Evolutionary conservation across 495 filamentous ascomycete genomes (phyloP), one percentile per base, ranked within the genome.

Genomic region (Evernia prunastri): DNA sequence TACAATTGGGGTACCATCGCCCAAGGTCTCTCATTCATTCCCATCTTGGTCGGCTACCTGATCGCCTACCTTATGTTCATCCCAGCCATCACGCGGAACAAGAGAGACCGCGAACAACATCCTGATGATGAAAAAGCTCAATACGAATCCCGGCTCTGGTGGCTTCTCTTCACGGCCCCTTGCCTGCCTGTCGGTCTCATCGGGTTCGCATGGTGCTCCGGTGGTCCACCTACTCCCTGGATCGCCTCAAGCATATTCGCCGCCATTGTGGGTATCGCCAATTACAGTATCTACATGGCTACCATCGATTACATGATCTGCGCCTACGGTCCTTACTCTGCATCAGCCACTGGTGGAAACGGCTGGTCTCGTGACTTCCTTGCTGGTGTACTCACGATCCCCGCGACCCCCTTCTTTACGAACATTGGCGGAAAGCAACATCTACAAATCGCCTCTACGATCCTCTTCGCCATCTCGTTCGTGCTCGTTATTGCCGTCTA

Each of bases 311-410:
- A 89, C 73, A 88, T 89, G 81, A 83, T 89, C 63, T 81, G 79
- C 68, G 82, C 85, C 29, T 89, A 89, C 63, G 87, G 87, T 1
- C 85, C 85, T 0, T 89, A 89, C 75, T 87, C 86, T 6, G 86
- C 87, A 8, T 88, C 86, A 10, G 87, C 87, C 0, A 89, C 87
- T 11, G 87, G 87, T 63, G 87, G 87, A 51, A 89, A 89, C 68
- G 87, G 85, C 63, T 88, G 81, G 82, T 78, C 89, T 57, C 82
- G 90, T 67, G 90, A 95, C 72, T 89, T 95, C 76, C 76, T 95
- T 15, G 90, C 90, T 60, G 90, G 90, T 78, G 80, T 90, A 11
- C 78, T 90, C 37, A 91, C 89, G 15, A 79, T 90, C 43, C 85
- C 84, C 1, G 89, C 89, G 0, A 89, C 85, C 0, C 89, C 88